Evolutionary conservation across 2,329 filamentous ascomycete species (phyloP).

Genomic region (Fusarium coicis): DNA sequence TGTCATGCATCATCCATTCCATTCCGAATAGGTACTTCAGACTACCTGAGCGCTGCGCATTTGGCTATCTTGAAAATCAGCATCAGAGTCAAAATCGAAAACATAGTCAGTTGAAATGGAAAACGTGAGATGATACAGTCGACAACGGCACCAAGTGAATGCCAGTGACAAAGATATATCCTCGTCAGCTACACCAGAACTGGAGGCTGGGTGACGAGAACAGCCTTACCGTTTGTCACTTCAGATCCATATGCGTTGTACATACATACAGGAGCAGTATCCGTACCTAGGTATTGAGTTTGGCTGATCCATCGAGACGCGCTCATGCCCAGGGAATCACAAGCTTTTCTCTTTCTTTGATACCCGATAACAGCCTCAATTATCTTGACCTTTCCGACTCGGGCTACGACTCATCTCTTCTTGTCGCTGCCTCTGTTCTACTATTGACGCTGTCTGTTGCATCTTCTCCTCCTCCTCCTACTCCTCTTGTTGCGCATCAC

Average conservation of each 20-base stretch:
- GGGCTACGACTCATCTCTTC: conserved; percentile 11
- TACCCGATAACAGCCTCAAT: conserved; percentile 29
- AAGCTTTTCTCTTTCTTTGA: conserved; percentile 20
- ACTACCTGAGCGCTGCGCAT: background rate
- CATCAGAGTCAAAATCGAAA: background rate
- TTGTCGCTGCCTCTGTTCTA: background rate
- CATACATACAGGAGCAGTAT: background rate
- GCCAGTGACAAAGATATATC: background rate
- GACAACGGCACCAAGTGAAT: background rate
- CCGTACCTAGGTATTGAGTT: conserved; percentile 4
- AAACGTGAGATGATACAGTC: background rate
- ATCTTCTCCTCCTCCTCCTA: background rate
- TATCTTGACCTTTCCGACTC: background rate
- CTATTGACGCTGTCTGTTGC: conserved; percentile 4
- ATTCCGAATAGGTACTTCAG: background rate
- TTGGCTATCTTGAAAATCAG: conserved; percentile 3
- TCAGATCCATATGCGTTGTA: conserved; percentile 27
- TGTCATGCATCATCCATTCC: conserved; percentile 21
- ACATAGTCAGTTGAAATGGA: background rate
- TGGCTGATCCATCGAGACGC: conserved; percentile 30
- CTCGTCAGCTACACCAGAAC: background rate
- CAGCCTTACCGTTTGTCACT: conserved; percentile 7
- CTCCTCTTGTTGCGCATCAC: conserved; percentile 26
- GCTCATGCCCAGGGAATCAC: conserved; percentile 25
- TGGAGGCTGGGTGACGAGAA: conserved; percentile 18